Base-by-base conservation (phyloP, 1,139 yeast species). In the Debaryomyces psychrophilus region DNA sequence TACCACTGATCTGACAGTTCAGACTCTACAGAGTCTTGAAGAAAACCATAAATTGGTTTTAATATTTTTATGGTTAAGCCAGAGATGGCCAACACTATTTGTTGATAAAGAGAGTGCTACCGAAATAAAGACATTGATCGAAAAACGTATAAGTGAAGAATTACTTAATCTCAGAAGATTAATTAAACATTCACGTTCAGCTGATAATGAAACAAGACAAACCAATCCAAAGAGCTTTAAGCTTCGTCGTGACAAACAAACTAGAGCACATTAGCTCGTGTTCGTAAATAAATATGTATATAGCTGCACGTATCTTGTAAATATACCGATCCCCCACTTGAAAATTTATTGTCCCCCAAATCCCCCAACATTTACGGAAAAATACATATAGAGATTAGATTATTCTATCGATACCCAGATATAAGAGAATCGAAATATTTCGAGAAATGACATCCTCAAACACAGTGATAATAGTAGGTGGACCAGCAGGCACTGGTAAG, bases 401-500 rank as follows among this genome's bases (percentile, higher is more conserved):
- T 44, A 41, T 41, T 44, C 48, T 29, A 14, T 29, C n/a, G 20
- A 15, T 8, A 15, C 5, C 14, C 8, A 14, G 20, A 29, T 29
- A 14, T 5, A 29, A 7, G 9, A 26, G 17, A 11, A 8, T 4
- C 15, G 20, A 29, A 14, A 29, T 8, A 15, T 8, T 14, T 4
- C 42, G 23, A 20, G 2, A 31, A 11, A 43, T 39, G 41, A 47
- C 45, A 15, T 41, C 42, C 18, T 14, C 37, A 25, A 40, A 26
- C n/a, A 62, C 63, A 1, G 71, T 74, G 3, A 64, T 73, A 27
- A 74, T 76, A 8, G 78, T 75, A 14, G 96, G 95, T 2, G 99
- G 99, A 0, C 96, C 98, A 1, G 90, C 97, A 0, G 97, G 97
- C 9, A 87, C 96, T 2, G 98, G 98, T 2, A 92, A 92, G 64